Evolutionary conservation across 768 basidiomycete species (phyloP), one percentile per base, ranked within the genome.

Genomic region (Boletus rex-veris): DNA sequence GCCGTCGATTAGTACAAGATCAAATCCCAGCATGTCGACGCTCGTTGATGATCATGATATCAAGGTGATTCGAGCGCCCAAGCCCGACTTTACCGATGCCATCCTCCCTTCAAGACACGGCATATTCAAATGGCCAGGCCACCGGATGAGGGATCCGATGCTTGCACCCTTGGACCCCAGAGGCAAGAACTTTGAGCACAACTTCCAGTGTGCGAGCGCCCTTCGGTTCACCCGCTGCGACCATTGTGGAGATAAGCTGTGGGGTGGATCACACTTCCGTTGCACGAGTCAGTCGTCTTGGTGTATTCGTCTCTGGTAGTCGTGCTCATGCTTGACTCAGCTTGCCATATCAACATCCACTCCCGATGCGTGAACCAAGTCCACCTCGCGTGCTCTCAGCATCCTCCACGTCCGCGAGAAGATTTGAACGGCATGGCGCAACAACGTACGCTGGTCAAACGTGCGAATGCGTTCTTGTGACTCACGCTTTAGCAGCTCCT

Each of bases 171-270:
- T 74, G 28, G 71, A 70, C 47, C 68, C 70, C 53, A 75, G 64
- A 54, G 71, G 73, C 52, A 80, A 74, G 58, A 67, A 67, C 63
- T 59, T 78, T 35, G 86, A 90, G 52, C 97, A 99, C 68, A 80
- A 79, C 57, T 98, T 98, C 78, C 90, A 92, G 65, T 92, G 90
- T 58, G 75, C 91, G 58, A 96, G 86, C 62, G 82, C 94, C 28
- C 75, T 98, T 53, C 83, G 95, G 36, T 90, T 97, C 53, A 86
- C 91, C 28, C 81, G 91, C 39, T 99, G 97, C 66, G 97, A 98
- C 63, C 88, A 95, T 50, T 99, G 97, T 66, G 87, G 86, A 33
- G 97, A 98, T 67, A 99, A 98, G 77, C 85, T 98, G 85, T 99
- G 95, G 94, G 97, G 97, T 6, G 96, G 96, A 7, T 83, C 94